Base-by-base conservation (phyloP, 208 protist genomes). In the Wallacemonas rigidus region DNA sequence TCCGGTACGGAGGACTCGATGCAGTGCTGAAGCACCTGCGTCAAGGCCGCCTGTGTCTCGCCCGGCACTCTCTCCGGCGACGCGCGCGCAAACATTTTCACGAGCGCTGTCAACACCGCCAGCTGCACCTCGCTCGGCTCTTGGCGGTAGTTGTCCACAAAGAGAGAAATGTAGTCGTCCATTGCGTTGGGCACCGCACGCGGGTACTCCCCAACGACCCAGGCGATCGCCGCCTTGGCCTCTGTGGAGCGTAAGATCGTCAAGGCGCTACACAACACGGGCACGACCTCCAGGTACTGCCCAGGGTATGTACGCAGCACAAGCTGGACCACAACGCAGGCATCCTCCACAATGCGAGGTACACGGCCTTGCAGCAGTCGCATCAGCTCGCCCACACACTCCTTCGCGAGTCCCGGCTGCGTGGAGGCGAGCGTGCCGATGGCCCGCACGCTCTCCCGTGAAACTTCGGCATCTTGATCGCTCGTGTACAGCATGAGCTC, bases 191-290 rank as follows among this genome's bases (percentile, higher is more conserved):
- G 95, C 58, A 99, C 98, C 47, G 82, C 82, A 45, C 96, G 87
- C 1, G 95, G 88, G 75, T 99, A 99, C 77, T 99, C 98, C 45
- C 98, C 98, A 51, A 99, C 91, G 72, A 99, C 99, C 98, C 98
- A 99, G 56, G 98, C 98, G 85, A 99, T 98, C 2, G 97, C 74
- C 14, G 89, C 91, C 74, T 98, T 98, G 2, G 98, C 96, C 75
- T 99, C 97, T n/a, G 96, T 91, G 65, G 98, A 90, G 73, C 98
- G 93, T 6, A 99, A 83, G n/a, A 94, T 88, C 54, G 98, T 96
- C 4, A 99, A 81, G 55, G 99, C 96, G 54, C 98, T 91, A 81
- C 98, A 99, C 26, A 99, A 77, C 15, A 82, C 93, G 11, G 75
- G 83, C 54, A 99, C 96, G 73, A 99, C 89, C 50, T 72, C 79